Conservation (phyloP, 768 basidiomycete genomes). For the Boletus vermiculosoides region DNA sequence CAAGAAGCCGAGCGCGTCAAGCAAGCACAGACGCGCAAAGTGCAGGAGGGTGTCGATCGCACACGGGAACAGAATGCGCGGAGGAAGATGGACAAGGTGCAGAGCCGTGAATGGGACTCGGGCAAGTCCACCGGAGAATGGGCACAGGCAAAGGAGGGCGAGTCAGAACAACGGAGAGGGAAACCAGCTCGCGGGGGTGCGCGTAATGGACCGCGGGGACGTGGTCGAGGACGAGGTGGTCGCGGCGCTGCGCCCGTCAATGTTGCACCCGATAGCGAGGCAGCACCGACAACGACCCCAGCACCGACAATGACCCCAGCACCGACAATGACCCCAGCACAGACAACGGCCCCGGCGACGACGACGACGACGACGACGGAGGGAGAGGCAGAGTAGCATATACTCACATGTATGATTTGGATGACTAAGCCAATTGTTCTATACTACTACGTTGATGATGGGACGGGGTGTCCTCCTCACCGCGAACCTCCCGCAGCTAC, state of each 20-base stretch:
- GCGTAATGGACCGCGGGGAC: conserved; percentile 35
- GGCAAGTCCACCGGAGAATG: conserved; percentile 47
- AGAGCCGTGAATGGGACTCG: conserved; percentile 82
- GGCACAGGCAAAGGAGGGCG: conserved; percentile 2
- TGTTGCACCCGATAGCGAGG: background rate
- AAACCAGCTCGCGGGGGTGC: conserved; percentile 32
- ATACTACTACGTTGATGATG: background rate
- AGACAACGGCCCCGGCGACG: too few relatives aligned
- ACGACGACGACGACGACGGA: conserved; percentile 4
- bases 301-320: too few relatives aligned
- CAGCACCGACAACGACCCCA: background rate
- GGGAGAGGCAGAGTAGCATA: background rate
- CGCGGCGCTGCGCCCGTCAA: background rate
- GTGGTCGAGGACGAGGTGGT: conserved; percentile 38
- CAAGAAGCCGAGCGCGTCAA: conserved; percentile 63
- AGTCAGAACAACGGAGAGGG: conserved; percentile 21
- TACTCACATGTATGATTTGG: background rate
- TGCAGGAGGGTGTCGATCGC: conserved; percentile 67
- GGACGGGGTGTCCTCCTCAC: conserved; percentile 52
- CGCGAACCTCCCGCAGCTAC: conserved; percentile 90
- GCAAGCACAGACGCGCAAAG: conserved; percentile 56
- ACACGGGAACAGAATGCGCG: conserved; percentile 77
- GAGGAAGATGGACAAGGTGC: conserved; percentile 78
- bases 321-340: too few relatives aligned
- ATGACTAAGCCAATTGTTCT: conserved; percentile 19